A percentile compares a stretch with the other conserved stretches of the same genome.
These are phyloP conservation scores for Hypoxylon fragiforme DNA, from an alignment of 495 filamentous ascomycete species.

Conservation along the genomic window DNA sequence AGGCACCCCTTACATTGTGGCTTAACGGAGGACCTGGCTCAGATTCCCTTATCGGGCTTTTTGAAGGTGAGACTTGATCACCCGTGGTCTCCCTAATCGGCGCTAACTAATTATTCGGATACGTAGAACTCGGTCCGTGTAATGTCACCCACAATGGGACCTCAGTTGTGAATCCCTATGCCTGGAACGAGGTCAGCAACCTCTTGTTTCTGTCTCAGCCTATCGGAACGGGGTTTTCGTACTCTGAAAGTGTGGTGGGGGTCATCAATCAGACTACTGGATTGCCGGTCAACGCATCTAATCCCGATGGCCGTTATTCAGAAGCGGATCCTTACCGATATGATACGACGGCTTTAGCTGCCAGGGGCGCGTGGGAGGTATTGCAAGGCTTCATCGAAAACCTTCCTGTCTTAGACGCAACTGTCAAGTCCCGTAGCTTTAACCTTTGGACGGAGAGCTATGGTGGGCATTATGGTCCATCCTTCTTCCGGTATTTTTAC, in stretches of 20 bases:
- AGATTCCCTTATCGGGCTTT: constrained; percentile 65
- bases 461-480: constrained; percentile 58
- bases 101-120: constrained; percentile 14
- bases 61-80: constrained; percentile 51
- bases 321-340: constrained; percentile 33
- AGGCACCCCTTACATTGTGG: constrained; percentile 63
- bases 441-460: constrained; percentile 62
- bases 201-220: constrained; percentile 69
- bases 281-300: constrained; percentile 22
- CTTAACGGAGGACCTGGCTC: constrained; percentile 62
- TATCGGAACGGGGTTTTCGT: constrained; percentile 64
- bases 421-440: constrained; percentile 50
- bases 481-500: constrained; percentile 60
- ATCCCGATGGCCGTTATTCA: constrained; percentile 38
- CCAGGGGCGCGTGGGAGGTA: constrained; percentile 46
- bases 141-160: constrained; percentile 55
- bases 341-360: constrained; percentile 54
- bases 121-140: constrained; percentile 61
- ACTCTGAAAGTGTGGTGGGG: constrained; percentile 41
- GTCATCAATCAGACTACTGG: constrained; percentile 32
- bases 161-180: constrained; percentile 60
- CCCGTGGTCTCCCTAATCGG: neutral
- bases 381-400: constrained; percentile 50
- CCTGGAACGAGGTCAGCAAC: constrained; percentile 68
- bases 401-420: constrained; percentile 41